These are phyloP conservation scores for Asparagopsis taxiformis DNA, from an alignment of 31 red algal species.

Conservation along the genomic window DNA sequence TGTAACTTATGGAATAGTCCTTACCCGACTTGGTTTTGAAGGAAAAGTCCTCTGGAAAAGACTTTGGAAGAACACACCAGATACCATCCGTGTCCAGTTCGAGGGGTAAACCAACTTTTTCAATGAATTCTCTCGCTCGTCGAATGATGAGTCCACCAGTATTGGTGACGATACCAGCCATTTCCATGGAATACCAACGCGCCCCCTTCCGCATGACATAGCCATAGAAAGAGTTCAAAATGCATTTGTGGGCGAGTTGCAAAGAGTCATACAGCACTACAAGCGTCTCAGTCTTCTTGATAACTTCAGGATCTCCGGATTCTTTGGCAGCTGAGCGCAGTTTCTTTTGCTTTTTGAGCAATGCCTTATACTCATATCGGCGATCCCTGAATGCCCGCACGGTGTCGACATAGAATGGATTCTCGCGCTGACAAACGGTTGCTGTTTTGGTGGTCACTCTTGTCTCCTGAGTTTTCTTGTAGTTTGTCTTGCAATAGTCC, in stretches of 20 bases:
- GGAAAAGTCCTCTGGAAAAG: conserved; percentile 90
- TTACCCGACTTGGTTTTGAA: conserved; percentile 74
- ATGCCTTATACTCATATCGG: conserved; percentile 94
- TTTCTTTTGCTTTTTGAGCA: conserved; percentile 88
- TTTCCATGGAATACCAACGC: conserved; percentile 99
- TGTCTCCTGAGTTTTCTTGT: conserved; percentile 79
- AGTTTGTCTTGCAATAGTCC: conserved; percentile 87
- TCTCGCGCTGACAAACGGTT: conserved; percentile 96
- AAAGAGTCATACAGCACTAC: conserved; percentile 94
- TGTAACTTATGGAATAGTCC: conserved; percentile 71
- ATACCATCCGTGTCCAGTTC: conserved; percentile 99
- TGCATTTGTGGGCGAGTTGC: conserved; percentile 99
- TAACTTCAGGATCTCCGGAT: conserved; percentile 52
- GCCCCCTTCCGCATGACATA: conserved; percentile 99
- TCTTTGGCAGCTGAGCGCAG: conserved; percentile 40
- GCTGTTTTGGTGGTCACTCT: conserved; percentile 64
- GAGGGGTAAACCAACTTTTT: conserved; percentile 91
- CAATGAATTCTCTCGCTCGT: conserved; percentile 88
- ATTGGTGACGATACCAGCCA: conserved; percentile 98
- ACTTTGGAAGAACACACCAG: conserved; percentile 95
- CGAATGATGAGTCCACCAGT: conserved; percentile 94
- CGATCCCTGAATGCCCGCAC: conserved; percentile 98
- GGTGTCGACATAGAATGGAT: conserved; percentile 99
- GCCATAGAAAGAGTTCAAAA: conserved; percentile 99
- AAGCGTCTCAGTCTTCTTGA: conserved; percentile 67